phyloP scores from a whole-genome alignment of 768 basidiomycete genomes.

The Lactarius hatsudake region DNA sequence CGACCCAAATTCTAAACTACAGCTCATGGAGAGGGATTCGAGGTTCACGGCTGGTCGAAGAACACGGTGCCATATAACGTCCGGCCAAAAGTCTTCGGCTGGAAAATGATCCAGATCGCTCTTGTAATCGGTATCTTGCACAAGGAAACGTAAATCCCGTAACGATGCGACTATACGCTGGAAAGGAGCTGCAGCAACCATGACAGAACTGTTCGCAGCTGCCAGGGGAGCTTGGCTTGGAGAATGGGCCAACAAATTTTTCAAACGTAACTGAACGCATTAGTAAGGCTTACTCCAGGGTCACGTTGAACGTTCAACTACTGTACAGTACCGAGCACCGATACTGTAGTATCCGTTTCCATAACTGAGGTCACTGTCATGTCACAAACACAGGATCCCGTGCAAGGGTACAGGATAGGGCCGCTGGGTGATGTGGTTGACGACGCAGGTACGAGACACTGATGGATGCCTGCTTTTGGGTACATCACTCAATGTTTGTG shows the following conservation, averaged over 20 bases:
- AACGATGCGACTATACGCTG: background rate
- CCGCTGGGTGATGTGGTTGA: background rate
- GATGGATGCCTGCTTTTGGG: background rate
- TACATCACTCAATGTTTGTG: background rate
- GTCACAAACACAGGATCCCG: background rate
- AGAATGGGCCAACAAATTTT: no score
- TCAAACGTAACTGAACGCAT: no score
- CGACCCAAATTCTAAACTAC: background rate
- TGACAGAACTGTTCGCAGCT: no score
- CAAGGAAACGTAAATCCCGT: background rate
- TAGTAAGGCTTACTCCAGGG: no score
- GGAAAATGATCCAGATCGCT: background rate
- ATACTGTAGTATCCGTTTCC: no score
- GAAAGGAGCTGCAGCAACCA: background rate
- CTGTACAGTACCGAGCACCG: no score
- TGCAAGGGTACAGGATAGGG: background rate
- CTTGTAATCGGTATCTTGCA: background rate
- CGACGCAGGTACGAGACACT: slow-evolving; percentile 7
- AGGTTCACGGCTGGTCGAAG: background rate
- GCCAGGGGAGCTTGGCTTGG: no score
- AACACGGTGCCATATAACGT: background rate
- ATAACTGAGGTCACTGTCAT: background rate
- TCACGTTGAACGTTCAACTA: no score
- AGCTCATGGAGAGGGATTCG: background rate
- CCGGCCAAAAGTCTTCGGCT: background rate